These are phyloP conservation scores for Saitozyma sp. DNA, from an alignment of 768 basidiomycete species.

Conservation along the genomic window DNA sequence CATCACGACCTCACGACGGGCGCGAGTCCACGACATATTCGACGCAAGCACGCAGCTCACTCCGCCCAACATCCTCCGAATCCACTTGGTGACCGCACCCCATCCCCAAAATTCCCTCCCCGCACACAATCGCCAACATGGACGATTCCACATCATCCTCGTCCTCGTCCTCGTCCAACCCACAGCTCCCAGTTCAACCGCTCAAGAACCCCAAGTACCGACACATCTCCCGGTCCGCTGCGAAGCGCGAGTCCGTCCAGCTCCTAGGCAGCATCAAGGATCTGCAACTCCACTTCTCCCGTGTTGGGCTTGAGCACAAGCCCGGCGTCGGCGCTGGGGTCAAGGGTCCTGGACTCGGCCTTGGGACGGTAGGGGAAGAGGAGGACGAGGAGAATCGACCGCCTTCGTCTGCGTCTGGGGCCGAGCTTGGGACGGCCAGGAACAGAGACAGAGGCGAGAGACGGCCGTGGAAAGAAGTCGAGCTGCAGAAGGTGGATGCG, in stretches of 20 bases:
- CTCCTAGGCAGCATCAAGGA: slow-evolving; percentile 94
- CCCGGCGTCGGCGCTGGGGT: slow-evolving; percentile 34
- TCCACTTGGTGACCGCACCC: no score
- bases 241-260: slow-evolving; percentile 91
- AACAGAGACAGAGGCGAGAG: slow-evolving; percentile 19
- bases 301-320: slow-evolving; percentile 36
- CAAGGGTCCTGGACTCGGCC: slow-evolving; percentile 39
- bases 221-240: slow-evolving; percentile 59
- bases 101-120: no score
- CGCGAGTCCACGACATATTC: no score
- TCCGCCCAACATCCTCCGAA: no score
- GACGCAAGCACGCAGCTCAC: no score
- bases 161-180: no score
- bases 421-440: slow-evolving; percentile 6
- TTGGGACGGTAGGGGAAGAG: slow-evolving; percentile 65
- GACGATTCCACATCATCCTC: no score
- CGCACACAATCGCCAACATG: no score
- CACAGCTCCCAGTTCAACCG: neutral
- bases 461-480: slow-evolving; percentile 42
- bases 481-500: slow-evolving; percentile 30
- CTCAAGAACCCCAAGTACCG: slow-evolving; percentile 39
- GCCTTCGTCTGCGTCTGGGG: neutral
- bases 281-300: slow-evolving; percentile 81
- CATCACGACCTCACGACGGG: no score
- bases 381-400: slow-evolving; percentile 18